Evolutionary conservation across 257 asterid genomes (phyloP), one percentile per base, ranked within the genome.

Genomic region (Misopates orontium): DNA sequence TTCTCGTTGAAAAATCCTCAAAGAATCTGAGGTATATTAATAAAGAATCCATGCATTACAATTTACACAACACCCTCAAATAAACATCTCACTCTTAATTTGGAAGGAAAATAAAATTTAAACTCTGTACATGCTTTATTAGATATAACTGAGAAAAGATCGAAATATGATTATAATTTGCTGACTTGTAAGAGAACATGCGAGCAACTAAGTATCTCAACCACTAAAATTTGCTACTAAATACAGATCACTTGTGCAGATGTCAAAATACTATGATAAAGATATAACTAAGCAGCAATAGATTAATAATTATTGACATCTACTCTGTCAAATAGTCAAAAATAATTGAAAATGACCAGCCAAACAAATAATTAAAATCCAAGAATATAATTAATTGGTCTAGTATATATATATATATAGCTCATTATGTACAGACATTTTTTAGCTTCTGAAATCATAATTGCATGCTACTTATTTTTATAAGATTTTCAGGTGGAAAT

Each of bases 201-300:
- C 17, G 25, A 58, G 64, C 77, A 72, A 72, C 72, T 41, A 40
- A 21, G 64, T 44, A 70, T 15, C 4, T 8, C 39, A 47, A 66
- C 54, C 45, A 56, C 36, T 17, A n/a, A 21, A 36, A 58, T 20
- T 1, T 53, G 40, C 16, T 28, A 48, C 19, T 36, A 19, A 10
- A 24, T 7, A 31, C 32, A 24, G 41, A 55, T 18, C 19, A 55
- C 36, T 15, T 10, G 21, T 15, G 36, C 36, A 55, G 42, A 24
- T 54, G 17, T 10, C 42, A 14, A 23, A 31, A 22, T 2, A 13
- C 19, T 0, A 16, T 15, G 18, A 45, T 14, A 45, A 45, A 45
- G 1, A 2, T n/a, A 45, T 55, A 55, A 55, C 23, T 21, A 53
- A 17, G 56, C 56, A 9, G n/a, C 44, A 40, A 19, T 41, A 60